Percentiles rank a stretch among this genome's conserved stretches.
These are phyloP conservation scores for Zarea fungicola DNA, from an alignment of 2,329 filamentous ascomycete genomes.

Conservation along the genomic window DNA sequence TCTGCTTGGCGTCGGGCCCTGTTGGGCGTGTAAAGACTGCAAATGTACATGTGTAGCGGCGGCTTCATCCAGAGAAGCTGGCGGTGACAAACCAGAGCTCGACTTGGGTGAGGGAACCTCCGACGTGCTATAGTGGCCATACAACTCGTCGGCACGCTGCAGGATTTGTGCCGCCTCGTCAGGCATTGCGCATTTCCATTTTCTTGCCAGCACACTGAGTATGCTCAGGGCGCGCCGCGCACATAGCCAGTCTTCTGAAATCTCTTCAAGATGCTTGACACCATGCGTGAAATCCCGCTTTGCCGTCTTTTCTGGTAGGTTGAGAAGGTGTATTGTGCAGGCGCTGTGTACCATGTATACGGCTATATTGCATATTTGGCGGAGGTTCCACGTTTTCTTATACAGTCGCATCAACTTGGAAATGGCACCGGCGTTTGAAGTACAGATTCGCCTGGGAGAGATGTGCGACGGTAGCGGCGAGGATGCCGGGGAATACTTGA, in stretches of 20 bases:
- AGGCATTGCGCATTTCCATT: constrained; percentile 84
- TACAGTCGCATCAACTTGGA: constrained; percentile 94
- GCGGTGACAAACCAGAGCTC: constrained; percentile 26
- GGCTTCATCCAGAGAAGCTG: constrained; percentile 22
- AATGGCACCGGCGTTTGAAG: constrained; percentile 80
- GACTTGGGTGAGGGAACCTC: constrained; percentile 53
- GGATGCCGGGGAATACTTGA: constrained; percentile 77
- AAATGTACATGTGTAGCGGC: constrained; percentile 14
- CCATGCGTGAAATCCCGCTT: constrained; percentile 86
- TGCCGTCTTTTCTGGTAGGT: constrained; percentile 87
- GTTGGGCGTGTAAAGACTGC: constrained; percentile 13
- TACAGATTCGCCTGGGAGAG: constrained; percentile 85
- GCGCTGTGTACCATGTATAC: constrained; percentile 95
- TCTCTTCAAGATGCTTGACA: constrained; percentile 87
- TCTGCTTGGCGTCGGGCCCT: constrained; percentile 6
- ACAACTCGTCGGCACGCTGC: constrained; percentile 73
- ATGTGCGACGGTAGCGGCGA: constrained; percentile 84
- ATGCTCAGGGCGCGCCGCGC: constrained; percentile 81
- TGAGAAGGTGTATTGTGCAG: constrained; percentile 90
- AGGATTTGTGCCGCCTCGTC: constrained; percentile 75
- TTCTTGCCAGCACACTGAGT: constrained; percentile 75
- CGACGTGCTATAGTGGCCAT: constrained; percentile 62
- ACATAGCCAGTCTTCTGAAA: constrained; percentile 90
- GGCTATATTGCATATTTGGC: constrained; percentile 93
- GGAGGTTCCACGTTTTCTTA: constrained; percentile 83